Base-by-base conservation (phyloP, 1,284 basidiomycete genomes). In the Lignosus rhinocerotis region DNA sequence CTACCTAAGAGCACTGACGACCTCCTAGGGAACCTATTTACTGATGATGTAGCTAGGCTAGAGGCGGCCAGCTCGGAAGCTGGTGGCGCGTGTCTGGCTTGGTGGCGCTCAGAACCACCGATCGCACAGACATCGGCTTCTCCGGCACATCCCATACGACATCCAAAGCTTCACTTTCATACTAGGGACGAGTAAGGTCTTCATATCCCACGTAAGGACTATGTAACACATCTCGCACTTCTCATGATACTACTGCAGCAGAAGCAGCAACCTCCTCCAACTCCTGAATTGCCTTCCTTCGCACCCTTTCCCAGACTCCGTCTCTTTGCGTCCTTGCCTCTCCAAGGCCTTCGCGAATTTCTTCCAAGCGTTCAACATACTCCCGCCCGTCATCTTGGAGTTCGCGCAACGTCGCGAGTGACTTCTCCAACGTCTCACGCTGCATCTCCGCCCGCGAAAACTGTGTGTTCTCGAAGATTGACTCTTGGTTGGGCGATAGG, bases 301-400 rank as follows among this genome's bases (percentile, higher is more conserved):
- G 81, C 52, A 91, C 85, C 70, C 86, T 72, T 59, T 84, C 81
- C 91, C 91, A 93, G 19, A 92, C 78, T 6, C 80, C 77, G 68
- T 87, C 80, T 59, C 90, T 78, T 69, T 92, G 88, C 5, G 80
- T 81, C 53, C 84, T 76, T 44, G 86, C 80, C 63, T 88, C 85
- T 3, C 91, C 91, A 52, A 92, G 70, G 1, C 83, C 83, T 65
- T 93, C 90, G 51, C 91, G 74, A 54, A 93, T 90, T 70, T 93
- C 90, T 65, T 88, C 83, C 56, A 93, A 70, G 30, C 90, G 81
- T 67, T 92, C 91, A 4, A 86, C 83, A 68, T 92, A 93, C 70
- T 93, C 90, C 48, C 90, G 78, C 4, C 86, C 87, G 66, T 93
- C 91, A 67, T 93, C 91, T 67, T 90, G 86, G 16, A 93, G 75